Evolutionary conservation across 768 basidiomycete genomes (phyloP).

Genomic region (Naganishia onofrii): DNA sequence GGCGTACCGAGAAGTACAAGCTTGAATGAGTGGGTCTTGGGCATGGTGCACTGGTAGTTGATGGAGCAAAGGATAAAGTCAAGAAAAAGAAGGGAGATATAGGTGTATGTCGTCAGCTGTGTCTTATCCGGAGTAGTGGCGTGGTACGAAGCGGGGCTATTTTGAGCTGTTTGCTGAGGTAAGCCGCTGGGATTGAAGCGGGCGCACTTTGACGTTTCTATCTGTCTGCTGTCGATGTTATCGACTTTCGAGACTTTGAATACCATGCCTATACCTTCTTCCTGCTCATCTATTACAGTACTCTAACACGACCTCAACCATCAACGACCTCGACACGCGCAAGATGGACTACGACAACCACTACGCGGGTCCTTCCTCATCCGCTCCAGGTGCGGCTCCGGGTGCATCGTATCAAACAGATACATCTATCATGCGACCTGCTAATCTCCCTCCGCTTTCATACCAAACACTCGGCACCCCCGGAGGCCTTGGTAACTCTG

Average conservation of each 20-base stretch:
- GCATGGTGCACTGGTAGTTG: not conserved
- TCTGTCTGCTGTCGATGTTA: too few species aligned
- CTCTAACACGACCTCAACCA: not conserved
- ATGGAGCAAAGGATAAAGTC: not conserved
- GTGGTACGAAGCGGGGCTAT: too few species aligned
- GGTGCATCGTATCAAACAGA: conserved; percentile 6
- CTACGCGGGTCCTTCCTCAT: not conserved
- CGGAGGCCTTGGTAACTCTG: too few species aligned
- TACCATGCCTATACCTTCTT: not conserved
- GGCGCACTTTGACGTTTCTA: too few species aligned
- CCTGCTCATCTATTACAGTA: not conserved
- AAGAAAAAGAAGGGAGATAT: not conserved
- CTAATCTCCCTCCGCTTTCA: conserved; percentile 6
- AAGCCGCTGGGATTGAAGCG: too few species aligned
- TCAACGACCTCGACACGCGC: not conserved
- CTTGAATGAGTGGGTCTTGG: conserved; percentile 63
- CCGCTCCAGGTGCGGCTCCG: too few species aligned
- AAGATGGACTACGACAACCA: conserved; percentile 20
- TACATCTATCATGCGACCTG: conserved; percentile 17
- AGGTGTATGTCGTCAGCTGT: not conserved
- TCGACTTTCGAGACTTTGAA: too few species aligned
- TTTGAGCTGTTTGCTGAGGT: too few species aligned
- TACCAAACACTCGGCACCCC: conserved; percentile 6
- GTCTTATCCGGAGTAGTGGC: not conserved
- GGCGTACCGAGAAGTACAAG: conserved; percentile 85